Conservation (phyloP, 768 basidiomycete genomes). For the Neoboletus brunneissimus region DNA sequence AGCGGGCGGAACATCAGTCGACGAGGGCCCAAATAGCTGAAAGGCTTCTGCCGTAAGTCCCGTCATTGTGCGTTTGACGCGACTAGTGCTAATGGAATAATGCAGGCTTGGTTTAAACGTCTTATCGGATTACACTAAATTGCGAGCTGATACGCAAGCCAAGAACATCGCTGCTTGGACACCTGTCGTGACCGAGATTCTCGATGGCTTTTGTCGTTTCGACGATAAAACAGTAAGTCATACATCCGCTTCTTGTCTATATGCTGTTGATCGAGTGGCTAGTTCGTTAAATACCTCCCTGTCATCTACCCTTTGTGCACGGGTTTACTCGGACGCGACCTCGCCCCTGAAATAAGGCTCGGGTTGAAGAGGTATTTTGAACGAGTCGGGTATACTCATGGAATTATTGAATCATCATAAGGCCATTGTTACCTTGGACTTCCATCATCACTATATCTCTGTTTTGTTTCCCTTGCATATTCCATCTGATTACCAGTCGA, state of each 20-base stretch:
- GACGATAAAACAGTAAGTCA: constrained; percentile 84
- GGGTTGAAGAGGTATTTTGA: constrained; percentile 77
- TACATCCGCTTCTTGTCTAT: not conserved
- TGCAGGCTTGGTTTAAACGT: constrained; percentile 82
- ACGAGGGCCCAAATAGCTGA: constrained; percentile 78
- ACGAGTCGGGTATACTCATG: constrained; percentile 71
- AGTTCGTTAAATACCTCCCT: constrained; percentile 89
- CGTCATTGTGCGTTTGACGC: not conserved
- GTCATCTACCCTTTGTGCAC: constrained; percentile 89
- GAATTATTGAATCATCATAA: constrained; percentile 62
- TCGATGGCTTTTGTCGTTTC: constrained; percentile 86
- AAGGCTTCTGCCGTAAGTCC: constrained; percentile 63
- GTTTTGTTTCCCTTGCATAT: constrained; percentile 13
- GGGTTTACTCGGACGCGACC: constrained; percentile 79
- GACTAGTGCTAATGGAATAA: constrained; percentile 4
- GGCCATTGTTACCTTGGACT: constrained; percentile 26
- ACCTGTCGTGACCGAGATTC: constrained; percentile 94
- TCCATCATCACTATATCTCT: constrained; percentile 10
- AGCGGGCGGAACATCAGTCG: constrained; percentile 82
- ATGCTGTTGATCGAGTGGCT: constrained; percentile 9
- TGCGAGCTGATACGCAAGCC: constrained; percentile 85
- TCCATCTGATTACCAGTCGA: constrained; percentile 30
- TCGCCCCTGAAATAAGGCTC: constrained; percentile 78
- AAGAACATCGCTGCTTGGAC: constrained; percentile 98
- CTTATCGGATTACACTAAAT: constrained; percentile 84